phyloP scores from a whole-genome alignment of 176 grass and related monocot genomes.

The Lolium perenne region DNA sequence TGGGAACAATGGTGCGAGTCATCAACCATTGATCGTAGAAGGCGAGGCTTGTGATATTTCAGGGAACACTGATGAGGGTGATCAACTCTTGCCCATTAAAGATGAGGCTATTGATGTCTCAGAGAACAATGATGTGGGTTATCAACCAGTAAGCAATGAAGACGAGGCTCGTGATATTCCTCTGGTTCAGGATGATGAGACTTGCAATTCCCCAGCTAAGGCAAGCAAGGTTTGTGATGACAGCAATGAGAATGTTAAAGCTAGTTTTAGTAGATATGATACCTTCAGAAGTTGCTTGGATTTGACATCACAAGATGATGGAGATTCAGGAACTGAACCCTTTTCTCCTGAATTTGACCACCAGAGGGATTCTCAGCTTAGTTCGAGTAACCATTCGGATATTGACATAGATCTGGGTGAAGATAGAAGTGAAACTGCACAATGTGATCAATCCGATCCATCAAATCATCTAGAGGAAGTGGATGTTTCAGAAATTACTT shows the following conservation, averaged over 20 bases:
- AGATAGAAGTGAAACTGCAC: constrained; percentile 38
- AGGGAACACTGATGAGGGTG: neutral
- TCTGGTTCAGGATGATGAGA: constrained; percentile 33
- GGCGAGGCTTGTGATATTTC: constrained; percentile 17
- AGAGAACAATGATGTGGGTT: constrained; percentile 16
- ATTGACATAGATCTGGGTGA: constrained; percentile 45
- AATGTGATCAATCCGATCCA: constrained; percentile 44
- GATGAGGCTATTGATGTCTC: constrained; percentile 19
- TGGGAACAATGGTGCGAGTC: constrained; percentile 18
- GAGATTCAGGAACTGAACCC: constrained; percentile 55
- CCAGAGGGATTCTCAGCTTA: constrained; percentile 44
- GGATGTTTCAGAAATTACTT: constrained; percentile 38
- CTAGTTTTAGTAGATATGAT: constrained; percentile 67
- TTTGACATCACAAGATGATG: constrained; percentile 65
- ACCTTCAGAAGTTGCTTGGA: constrained; percentile 90
- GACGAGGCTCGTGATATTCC: constrained; percentile 36
- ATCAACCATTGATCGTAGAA: constrained; percentile 32
- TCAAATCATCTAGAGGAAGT: constrained; percentile 41
- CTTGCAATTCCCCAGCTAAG: constrained; percentile 6
- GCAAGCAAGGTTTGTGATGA: constrained; percentile 30
- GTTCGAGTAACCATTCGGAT: constrained; percentile 47
- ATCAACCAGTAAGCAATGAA: constrained; percentile 43
- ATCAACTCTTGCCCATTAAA: constrained; percentile 29
- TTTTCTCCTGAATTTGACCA: constrained; percentile 56
- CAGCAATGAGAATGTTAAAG: constrained; percentile 14